Evolutionary conservation across 768 basidiomycete species (phyloP).

Genomic region (Naganishia antarctica): DNA sequence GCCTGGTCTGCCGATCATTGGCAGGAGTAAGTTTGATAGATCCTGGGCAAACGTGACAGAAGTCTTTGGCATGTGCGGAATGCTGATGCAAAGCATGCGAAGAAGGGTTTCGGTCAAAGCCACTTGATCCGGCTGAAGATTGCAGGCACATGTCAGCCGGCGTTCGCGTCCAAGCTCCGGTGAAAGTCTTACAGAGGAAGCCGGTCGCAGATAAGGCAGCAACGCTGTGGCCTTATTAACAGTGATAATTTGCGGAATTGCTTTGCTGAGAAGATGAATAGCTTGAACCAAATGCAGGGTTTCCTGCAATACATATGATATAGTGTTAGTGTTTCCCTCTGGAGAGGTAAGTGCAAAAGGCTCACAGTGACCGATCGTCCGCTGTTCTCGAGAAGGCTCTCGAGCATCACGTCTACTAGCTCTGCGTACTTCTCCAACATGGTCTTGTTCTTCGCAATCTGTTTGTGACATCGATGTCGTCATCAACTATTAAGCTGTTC

Average conservation of each 20-base stretch:
- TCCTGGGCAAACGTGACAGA: slow-evolving; percentile 82
- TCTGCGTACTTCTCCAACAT: slow-evolving; percentile 19
- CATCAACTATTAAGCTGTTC: neutral
- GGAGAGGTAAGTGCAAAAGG: neutral
- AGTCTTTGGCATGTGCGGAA: slow-evolving; percentile 85
- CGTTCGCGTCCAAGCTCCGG: neutral
- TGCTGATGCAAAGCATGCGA: slow-evolving; percentile 75
- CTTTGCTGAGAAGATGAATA: slow-evolving; percentile 72
- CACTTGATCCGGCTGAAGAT: slow-evolving; percentile 69
- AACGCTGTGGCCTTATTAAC: slow-evolving; percentile 76
- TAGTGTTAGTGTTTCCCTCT: neutral
- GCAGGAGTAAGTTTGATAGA: slow-evolving; percentile 71
- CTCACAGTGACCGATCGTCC: slow-evolving; percentile 6
- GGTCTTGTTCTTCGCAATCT: slow-evolving; percentile 13
- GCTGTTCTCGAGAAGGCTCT: slow-evolving; percentile 11
- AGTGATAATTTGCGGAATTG: slow-evolving; percentile 79
- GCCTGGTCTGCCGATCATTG: slow-evolving; percentile 63
- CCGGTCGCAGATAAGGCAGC: slow-evolving; percentile 66
- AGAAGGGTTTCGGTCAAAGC: slow-evolving; percentile 77
- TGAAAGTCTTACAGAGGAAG: slow-evolving; percentile 1
- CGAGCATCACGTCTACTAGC: slow-evolving; percentile 22
- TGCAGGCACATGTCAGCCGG: slow-evolving; percentile 19
- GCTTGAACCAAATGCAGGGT: slow-evolving; percentile 56
- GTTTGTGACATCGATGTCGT: neutral
- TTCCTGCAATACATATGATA: neutral